phyloP scores from a whole-genome alignment of 305 asterid genomes.

The Fraxinus paxiana region DNA sequence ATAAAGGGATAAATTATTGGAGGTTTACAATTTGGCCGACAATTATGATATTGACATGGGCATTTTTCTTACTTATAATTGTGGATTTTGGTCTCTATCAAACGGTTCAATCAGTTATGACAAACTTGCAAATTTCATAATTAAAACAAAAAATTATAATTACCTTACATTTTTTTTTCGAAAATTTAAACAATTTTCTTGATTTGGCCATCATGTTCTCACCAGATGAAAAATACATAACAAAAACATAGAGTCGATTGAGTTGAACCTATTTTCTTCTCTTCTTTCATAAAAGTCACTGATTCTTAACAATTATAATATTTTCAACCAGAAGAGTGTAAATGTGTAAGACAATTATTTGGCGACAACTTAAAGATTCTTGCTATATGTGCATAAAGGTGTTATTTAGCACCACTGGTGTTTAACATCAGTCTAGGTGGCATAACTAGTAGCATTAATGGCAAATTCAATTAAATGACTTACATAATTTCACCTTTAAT shows the following conservation, averaged over 20 bases:
- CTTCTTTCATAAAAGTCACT: neutral
- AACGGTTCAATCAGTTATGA: neutral
- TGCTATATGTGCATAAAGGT: no score
- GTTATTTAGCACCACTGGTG: no score
- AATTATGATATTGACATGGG: neutral
- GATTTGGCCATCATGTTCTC: neutral
- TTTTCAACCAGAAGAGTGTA: neutral
- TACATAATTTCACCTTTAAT: no score
- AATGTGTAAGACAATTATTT: neutral
- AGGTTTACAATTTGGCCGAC: neutral
- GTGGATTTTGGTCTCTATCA: neutral
- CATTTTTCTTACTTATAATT: neutral
- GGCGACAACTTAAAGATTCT: neutral
- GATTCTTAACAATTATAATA: no score
- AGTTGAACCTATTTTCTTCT: no score
- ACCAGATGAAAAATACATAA: neutral
- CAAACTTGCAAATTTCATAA: neutral
- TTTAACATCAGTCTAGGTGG: no score
- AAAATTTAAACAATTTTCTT: no score
- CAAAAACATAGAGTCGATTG: neutral
- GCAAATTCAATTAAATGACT: no score
- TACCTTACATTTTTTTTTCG: no score
- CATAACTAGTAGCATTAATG: no score
- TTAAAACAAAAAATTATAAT: neutral
- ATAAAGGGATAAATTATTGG: neutral